phyloP scores from a whole-genome alignment of 192 early-diverging fungal species.

The Chytriomyces confervae region DNA sequence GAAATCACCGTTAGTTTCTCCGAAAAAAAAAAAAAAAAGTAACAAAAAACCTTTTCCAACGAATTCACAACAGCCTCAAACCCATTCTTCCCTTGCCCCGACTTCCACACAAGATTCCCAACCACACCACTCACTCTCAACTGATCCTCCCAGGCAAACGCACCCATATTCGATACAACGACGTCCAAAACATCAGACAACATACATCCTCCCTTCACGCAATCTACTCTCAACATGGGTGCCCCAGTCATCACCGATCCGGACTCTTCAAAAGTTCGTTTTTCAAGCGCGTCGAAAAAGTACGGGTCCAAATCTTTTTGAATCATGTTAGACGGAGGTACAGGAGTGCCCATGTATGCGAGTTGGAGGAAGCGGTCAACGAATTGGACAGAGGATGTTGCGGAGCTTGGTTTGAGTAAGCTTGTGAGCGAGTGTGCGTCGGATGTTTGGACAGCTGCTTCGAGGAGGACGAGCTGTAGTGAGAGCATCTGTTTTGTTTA shows the following conservation, averaged over 20 bases:
- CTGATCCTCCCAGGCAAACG: not conserved
- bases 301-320: constrained; percentile 15
- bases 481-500: not conserved
- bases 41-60: not conserved
- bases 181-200: too few species aligned
- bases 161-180: too few species aligned
- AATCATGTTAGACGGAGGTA: not conserved
- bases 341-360: not conserved
- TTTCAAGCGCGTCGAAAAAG: constrained; percentile 21
- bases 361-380: constrained; percentile 7
- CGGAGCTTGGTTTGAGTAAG: not conserved
- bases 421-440: not conserved
- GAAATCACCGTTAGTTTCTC: not conserved
- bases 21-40: not conserved
- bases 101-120: not conserved
- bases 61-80: not conserved
- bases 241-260: too few species aligned
- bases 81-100: not conserved
- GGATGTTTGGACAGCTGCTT: not conserved
- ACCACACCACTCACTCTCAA: not conserved
- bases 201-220: too few species aligned
- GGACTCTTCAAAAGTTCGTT: not conserved
- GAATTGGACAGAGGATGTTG: not conserved
- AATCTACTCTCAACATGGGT: too few species aligned
- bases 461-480: not conserved